Percentiles rank a stretch among this genome's conserved stretches.
Conservation (phyloP, 1,284 basidiomycete species). For the Tylopilus orsonianus region DNA sequence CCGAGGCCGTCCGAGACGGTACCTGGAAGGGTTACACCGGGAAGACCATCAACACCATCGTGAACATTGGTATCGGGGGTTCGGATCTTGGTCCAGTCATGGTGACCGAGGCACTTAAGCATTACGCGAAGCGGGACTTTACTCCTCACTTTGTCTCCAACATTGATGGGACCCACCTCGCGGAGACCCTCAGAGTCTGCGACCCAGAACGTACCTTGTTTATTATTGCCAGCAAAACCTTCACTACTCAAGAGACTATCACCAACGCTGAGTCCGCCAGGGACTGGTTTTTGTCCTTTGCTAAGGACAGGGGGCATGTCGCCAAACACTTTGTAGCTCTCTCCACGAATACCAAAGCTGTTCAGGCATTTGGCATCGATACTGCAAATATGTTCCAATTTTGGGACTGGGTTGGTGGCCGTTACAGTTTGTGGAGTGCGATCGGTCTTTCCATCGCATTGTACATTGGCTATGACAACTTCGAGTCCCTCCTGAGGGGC, state of each 20-base stretch:
- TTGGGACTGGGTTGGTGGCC: slow-evolving; percentile 99
- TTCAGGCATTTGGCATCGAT: slow-evolving; percentile 93
- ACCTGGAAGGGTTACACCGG: slow-evolving; percentile 97
- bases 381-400: slow-evolving; percentile 98
- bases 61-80: slow-evolving; percentile 99
- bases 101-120: slow-evolving; percentile 97
- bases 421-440: slow-evolving; percentile 98
- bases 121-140: slow-evolving; percentile 89
- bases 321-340: slow-evolving; percentile 99
- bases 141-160: slow-evolving; percentile 93
- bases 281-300: slow-evolving; percentile 88
- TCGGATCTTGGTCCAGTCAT: slow-evolving; percentile 98
- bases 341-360: slow-evolving; percentile 93
- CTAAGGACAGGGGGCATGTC: slow-evolving; percentile 88
- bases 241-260: slow-evolving; percentile 99
- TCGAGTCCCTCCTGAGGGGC: slow-evolving; percentile 85
- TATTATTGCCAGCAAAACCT: slow-evolving; percentile 98
- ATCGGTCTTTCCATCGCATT: slow-evolving; percentile 95
- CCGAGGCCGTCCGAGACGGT: slow-evolving; percentile 82
- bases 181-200: slow-evolving; percentile 81
- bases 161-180: slow-evolving; percentile 97
- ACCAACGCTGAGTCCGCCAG: slow-evolving; percentile 95
- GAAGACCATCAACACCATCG: slow-evolving; percentile 90
- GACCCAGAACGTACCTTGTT: slow-evolving; percentile 95
- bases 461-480: slow-evolving; percentile 93